Base-by-base conservation (phyloP, 352 stramenopile species). In the Phytopythium cucurbitacearum region DNA sequence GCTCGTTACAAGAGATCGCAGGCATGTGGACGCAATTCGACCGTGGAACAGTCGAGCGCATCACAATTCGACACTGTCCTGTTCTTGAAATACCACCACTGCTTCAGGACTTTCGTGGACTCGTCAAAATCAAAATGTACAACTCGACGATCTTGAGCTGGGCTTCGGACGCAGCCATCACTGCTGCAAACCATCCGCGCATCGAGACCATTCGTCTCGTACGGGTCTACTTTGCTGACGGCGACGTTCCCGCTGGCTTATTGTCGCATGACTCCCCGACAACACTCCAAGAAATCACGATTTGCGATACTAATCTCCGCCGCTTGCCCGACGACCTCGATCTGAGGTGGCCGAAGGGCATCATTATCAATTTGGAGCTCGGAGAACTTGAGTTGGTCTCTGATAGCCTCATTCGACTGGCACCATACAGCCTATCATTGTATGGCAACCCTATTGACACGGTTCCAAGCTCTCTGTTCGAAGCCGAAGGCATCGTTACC, bases 101-200 rank as follows among this genome's bases (percentile, higher is more conserved):
- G 9, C 36, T 78, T 5, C 42, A 48, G 0, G 48, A 65, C 4
- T 78, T 78, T 28, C 47, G 52, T 16, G 7, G 42, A n/a, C 28
- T 60, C 1, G 47, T 15, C 6, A 60, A 45, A 11, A 40, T 75
- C 4, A 74, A 78, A 41, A 44, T 74, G 3, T 77, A 77, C 45
- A 77, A 74, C 37, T 65, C 68, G 15, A 72, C 68, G 0, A 67
- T 74, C 7, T 15, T 28, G 0, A 35, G 47, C 2, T 77, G 68
- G 68, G 50, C 35, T 8, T 40, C n/a, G 13, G 57, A 56, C 35
- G 62, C 68, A 7, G 65, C 58, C 3, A 41, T 77, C 4, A 70
- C 68, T 1, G 56, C 59, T 15, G 48, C 57, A 8, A 58, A 62
- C 7, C 62, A 77, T 21, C 50, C 65, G 1, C 37, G 51, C 0